Evolutionary conservation across 192 early-diverging fungal species (phyloP).

Genomic region (Linnemannia schmuckeri): DNA sequence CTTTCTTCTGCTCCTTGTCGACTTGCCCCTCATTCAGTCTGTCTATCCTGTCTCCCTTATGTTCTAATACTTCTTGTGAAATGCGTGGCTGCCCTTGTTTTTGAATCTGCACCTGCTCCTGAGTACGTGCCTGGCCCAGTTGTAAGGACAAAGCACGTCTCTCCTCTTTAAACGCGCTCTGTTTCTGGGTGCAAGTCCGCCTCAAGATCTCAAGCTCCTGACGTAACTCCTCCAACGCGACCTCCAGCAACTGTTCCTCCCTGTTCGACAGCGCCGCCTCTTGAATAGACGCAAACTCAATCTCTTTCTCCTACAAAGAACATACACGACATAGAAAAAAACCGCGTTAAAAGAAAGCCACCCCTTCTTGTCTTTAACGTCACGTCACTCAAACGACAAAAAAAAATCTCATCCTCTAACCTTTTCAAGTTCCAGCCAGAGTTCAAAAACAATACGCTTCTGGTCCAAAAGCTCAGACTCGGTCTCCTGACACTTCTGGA

Average conservation of each 20-base stretch:
- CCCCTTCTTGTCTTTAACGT: neutral
- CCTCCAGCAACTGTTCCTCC: conserved; percentile 22
- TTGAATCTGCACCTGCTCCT: neutral
- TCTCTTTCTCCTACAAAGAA: conserved; percentile 13
- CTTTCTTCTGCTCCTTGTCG: neutral
- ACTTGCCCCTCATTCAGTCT: neutral
- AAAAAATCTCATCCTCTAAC: neutral
- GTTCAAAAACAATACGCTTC: neutral
- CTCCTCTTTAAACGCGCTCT: neutral
- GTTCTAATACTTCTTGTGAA: too few relatives aligned
- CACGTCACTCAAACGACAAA: neutral
- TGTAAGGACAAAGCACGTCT: neutral
- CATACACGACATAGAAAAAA: neutral
- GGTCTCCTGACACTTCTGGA: conserved; percentile 13
- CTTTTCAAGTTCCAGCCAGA: conserved; percentile 9
- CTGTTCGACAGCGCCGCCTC: conserved; percentile 30
- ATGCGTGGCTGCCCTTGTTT: neutral
- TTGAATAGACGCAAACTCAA: conserved; percentile 30
- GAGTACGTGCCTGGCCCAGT: neutral
- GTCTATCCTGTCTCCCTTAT: too few relatives aligned
- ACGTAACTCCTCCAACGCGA: neutral
- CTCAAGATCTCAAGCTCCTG: conserved; percentile 10
- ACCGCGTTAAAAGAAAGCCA: neutral
- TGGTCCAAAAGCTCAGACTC: conserved; percentile 2
- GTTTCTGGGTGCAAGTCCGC: neutral